Base-by-base conservation (phyloP, 345 rosid species). In the Reutealis trisperma region DNA sequence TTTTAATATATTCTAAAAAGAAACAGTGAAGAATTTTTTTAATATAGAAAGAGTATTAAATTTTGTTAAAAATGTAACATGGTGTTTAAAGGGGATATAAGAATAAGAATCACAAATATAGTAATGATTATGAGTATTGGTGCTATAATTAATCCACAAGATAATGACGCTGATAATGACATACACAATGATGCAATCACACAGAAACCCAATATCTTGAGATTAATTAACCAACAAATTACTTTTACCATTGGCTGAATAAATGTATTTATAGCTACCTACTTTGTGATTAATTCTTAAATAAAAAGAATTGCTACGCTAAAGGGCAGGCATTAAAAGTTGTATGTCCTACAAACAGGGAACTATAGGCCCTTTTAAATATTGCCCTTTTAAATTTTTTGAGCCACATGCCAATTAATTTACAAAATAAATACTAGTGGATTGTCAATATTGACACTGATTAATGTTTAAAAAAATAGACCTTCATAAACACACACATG, bases 391-490 rank as follows among this genome's bases (percentile, higher is more conserved):
- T 32, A 60, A 47, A 65, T 45, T 67, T 62, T 41, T 75, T 16
- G 80, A 63, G 73, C 75, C 80, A 67, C 64, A 25, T 83, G 16
- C 68, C 72, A 24, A 25, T 18, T 42, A 8, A 45, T 8, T 34
- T 37, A 47, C 14, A 47, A 22, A 41, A 37, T 34, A 7, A 52
- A 59, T n/a, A 12, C n/a, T 11, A 44, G 4, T 18, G 13, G 57
- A 27, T 15, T 0, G 16, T 34, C 19, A 30, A 9, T 70, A 62
- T 24, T 37, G 24, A 32, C 24, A 13, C 41, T 60, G 8, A n/a
- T 74, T 34, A 34, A 34, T 45, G 41, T 60, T 67, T 24, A 42
- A 34, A 55, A 71, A 71, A 63, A 8, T 16, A 66, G 6, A 68
- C n/a, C n/a, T 42, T 44, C 19, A 25, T 68, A 24, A 25, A 41